phyloP scores from a whole-genome alignment of 805 yeast species.

The Pichia scutulata region DNA sequence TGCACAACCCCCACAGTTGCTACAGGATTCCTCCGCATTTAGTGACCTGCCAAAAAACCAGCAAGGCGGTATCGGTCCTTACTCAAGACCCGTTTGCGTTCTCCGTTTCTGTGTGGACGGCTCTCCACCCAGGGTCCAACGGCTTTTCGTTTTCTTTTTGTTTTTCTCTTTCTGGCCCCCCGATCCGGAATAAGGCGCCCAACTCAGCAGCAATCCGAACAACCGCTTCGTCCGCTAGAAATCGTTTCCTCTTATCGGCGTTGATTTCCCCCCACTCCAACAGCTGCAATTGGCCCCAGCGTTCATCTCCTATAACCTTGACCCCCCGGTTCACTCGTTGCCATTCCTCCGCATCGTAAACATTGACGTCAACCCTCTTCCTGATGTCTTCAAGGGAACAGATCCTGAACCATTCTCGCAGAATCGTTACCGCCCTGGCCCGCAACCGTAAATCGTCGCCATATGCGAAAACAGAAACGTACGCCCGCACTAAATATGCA shows the following conservation, averaged over 20 bases:
- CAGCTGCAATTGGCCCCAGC: background rate
- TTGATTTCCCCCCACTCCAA: background rate
- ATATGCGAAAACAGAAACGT: constrained; percentile 20
- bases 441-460: constrained; percentile 21
- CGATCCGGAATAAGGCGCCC: background rate
- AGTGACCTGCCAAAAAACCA: too few relatives aligned
- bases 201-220: background rate
- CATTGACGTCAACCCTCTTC: constrained; percentile 5
- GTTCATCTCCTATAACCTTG: background rate
- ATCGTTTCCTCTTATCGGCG: background rate
- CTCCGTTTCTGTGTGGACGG: background rate
- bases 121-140: background rate
- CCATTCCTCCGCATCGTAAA: constrained; percentile 2
- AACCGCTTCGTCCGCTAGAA: background rate
- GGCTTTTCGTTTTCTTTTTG: too few relatives aligned
- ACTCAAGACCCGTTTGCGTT: background rate
- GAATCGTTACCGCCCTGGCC: constrained; percentile 20
- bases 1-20: too few relatives aligned
- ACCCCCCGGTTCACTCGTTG: background rate
- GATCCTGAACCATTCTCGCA: constrained; percentile 24
- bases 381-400: constrained; percentile 19
- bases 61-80: background rate
- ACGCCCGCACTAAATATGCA: constrained; percentile 17
- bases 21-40: background rate
- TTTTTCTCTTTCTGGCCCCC: background rate